Percentiles rank a stretch among this genome's conserved stretches.
phyloP scores from a whole-genome alignment of 768 basidiomycete species.

The Omphalotus guepiniiformis region DNA sequence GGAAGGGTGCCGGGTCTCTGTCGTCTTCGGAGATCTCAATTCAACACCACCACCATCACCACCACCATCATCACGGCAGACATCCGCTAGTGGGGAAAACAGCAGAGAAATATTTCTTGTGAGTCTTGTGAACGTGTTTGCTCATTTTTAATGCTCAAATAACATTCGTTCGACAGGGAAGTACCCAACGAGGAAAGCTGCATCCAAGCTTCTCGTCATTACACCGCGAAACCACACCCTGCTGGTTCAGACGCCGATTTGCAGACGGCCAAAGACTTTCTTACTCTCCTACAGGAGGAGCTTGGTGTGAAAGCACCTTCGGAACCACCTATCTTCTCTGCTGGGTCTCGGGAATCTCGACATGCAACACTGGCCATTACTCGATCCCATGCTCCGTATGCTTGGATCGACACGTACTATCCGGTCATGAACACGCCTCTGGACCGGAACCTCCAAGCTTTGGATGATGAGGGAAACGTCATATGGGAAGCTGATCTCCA shows the following conservation, averaged over 20 bases:
- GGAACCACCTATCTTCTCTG: constrained; percentile 44
- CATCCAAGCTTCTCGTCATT: constrained; percentile 45
- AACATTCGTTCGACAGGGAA: constrained; percentile 28
- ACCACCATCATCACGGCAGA: background rate
- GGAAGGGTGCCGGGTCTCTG: background rate
- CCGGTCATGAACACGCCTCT: constrained; percentile 70
- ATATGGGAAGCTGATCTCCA: constrained; percentile 60
- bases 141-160: background rate
- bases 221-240: constrained; percentile 52
- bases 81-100: constrained; percentile 3
- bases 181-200: constrained; percentile 50
- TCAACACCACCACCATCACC: background rate
- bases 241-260: constrained; percentile 57
- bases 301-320: constrained; percentile 34
- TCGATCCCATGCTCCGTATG: constrained; percentile 34
- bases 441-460: constrained; percentile 48
- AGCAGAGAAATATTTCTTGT: constrained; percentile 9
- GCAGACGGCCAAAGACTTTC: constrained; percentile 52
- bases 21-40: background rate
- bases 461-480: constrained; percentile 44
- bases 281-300: constrained; percentile 46
- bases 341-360: constrained; percentile 52
- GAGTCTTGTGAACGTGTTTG: background rate
- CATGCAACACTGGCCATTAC: constrained; percentile 48
- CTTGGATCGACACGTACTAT: constrained; percentile 72